phyloP scores from a whole-genome alignment of 129 eudicot genomes.

The Chrysanthemum seticuspe region DNA sequence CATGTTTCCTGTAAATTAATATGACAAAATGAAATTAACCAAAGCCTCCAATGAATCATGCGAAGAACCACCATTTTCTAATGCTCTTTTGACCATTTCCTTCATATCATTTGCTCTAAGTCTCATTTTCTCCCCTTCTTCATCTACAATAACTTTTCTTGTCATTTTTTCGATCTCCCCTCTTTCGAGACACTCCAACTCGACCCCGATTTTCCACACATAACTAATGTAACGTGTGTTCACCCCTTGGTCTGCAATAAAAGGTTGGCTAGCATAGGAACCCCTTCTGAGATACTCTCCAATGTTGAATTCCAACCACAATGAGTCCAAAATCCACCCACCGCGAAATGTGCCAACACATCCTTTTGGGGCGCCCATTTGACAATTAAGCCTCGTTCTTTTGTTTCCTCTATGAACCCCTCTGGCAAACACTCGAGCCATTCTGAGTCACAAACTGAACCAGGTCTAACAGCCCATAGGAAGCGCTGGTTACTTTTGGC shows the following conservation, averaged over 20 bases:
- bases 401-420: constrained; percentile 29
- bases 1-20: not conserved
- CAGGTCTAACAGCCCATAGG: constrained; percentile 57
- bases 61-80: constrained; percentile 36
- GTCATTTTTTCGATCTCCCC: constrained; percentile 31
- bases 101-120: constrained; percentile 28
- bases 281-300: constrained; percentile 46
- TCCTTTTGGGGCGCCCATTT: constrained; percentile 59
- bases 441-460: constrained; percentile 38
- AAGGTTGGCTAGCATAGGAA: constrained; percentile 51
- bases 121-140: constrained; percentile 51
- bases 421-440: constrained; percentile 47
- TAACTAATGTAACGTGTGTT: constrained; percentile 41
- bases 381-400: constrained; percentile 40
- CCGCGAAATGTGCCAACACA: constrained; percentile 48
- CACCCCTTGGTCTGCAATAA: constrained; percentile 38
- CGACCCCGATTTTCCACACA: constrained; percentile 44
- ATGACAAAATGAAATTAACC: constrained; percentile 31
- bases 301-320: constrained; percentile 60
- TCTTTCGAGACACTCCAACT: constrained; percentile 38
- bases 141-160: constrained; percentile 38
- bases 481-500: constrained; percentile 48
- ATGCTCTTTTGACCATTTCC: constrained; percentile 23
- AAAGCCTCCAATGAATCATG: constrained; percentile 33
- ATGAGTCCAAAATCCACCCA: constrained; percentile 61